Evolutionary conservation across 129 eudicot genomes (phyloP), one percentile per base, ranked within the genome.

Genomic region (Apium graveolens): DNA sequence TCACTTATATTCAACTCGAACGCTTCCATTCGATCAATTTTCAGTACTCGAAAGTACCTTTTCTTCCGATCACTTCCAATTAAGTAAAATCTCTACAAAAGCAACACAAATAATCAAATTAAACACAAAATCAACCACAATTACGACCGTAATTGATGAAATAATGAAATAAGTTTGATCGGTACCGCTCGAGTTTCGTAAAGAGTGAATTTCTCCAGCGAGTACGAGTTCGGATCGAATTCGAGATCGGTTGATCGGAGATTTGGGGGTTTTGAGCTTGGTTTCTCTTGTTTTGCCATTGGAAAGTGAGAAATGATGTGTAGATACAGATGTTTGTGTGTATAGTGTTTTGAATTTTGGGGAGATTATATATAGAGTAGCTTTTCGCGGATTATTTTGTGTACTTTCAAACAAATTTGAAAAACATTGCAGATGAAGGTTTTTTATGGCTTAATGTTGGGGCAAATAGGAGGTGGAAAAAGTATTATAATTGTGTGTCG

Each of bases 41-140:
- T 96, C 27, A 96, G 77, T 41, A 96, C 97, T 78, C 99, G 84
- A 76, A 88, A 96, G 65, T 77, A 86, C 79, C 83, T 83, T 87
- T 96, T 89, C 48, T 87, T 85, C 82, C 91, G 89, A 86, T 96
- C 99, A 75, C 97, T 92, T 16, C 99, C 99, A 72, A 96, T 87
- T 70, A 96, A 78, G 70, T 96, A 96, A 81, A 84, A 96, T 79
- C 97, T 87, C 93, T 89, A 82, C 20, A 82, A 16, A 35, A 80
- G 41, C 48, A 34, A n/a, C 73, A 75, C 8, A 49, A 68, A 74
- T 53, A 34, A 44, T 44, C 48, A 44, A 44, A 44, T 11, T 10
- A 44, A 57, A 26, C 38, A 27, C 43, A 17, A 24, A 75, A 24
- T 21, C 27, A 5, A 57, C 37, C 29, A 42, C 8, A 51, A 70